phyloP scores from a whole-genome alignment of 148 eudicot genomes.

The Rhododendron ovatum region DNA sequence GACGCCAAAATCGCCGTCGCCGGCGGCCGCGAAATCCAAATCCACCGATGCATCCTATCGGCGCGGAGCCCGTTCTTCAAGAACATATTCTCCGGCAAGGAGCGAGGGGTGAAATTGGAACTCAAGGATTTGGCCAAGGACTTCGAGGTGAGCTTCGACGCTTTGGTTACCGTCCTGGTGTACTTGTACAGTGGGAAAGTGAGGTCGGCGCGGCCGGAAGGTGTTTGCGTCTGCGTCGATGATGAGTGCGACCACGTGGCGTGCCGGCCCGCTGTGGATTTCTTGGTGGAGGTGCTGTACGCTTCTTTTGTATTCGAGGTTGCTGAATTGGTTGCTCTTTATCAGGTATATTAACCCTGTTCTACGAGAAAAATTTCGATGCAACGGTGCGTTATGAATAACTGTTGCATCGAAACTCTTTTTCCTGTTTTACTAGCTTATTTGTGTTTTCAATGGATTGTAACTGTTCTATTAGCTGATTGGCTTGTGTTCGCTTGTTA shows the following conservation, averaged over 20 bases:
- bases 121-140: conserved; percentile 57
- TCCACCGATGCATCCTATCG: conserved; percentile 78
- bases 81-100: conserved; percentile 22
- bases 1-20: conserved; percentile 52
- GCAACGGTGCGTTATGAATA: too few species aligned
- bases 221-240: conserved; percentile 67
- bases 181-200: conserved; percentile 70
- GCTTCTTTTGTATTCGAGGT: conserved; percentile 63
- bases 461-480: too few species aligned
- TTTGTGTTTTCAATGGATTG: too few species aligned
- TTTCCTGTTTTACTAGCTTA: too few species aligned
- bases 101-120: conserved; percentile 40
- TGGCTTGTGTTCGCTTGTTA: too few species aligned
- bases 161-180: conserved; percentile 52
- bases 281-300: conserved; percentile 65
- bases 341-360: conserved; percentile 46
- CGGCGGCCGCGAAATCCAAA: conserved; percentile 43
- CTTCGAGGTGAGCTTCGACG: conserved; percentile 60
- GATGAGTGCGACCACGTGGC: conserved; percentile 64
- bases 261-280: conserved; percentile 71
- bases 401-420: too few species aligned
- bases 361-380: too few species aligned
- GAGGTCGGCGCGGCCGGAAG: conserved; percentile 36
- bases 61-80: conserved; percentile 57
- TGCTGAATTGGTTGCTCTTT: conserved; percentile 60